Percentiles rank a stretch among this genome's conserved stretches.
phyloP scores from a whole-genome alignment of 805 yeast genomes.

The Komagataella mondaviorum region DNA sequence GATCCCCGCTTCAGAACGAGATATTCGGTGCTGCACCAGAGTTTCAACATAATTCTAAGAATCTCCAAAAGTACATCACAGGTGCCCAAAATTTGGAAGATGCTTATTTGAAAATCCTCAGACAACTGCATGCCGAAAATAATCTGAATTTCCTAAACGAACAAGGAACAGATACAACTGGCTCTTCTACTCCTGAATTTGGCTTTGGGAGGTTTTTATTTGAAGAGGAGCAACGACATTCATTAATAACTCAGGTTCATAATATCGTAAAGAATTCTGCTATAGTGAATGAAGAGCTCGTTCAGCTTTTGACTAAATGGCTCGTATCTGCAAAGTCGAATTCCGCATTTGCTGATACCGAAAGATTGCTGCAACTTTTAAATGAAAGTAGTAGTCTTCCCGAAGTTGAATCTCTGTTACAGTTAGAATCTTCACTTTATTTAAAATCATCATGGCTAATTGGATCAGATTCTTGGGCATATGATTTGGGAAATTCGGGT shows the following conservation, averaged over 20 bases:
- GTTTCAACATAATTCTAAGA: conserved; percentile 14
- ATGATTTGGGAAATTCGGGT: conserved; percentile 85
- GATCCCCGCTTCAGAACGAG: conserved; percentile 48
- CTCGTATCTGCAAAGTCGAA: conserved; percentile 33
- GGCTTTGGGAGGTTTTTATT: conserved; percentile 72
- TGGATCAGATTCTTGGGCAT: conserved; percentile 94
- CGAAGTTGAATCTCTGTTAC: conserved; percentile 19
- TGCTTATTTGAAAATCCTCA: conserved; percentile 63
- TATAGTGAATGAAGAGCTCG: conserved; percentile 28
- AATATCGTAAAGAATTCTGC: conserved; percentile 25
- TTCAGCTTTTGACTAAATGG: conserved; percentile 59
- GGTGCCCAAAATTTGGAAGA: conserved; percentile 48
- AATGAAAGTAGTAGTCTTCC: neutral
- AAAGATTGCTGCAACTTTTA: neutral
- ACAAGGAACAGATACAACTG: conserved; percentile 28
- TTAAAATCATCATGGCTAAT: conserved; percentile 63
- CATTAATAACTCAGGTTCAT: conserved; percentile 30
- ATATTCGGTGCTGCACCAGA: conserved; percentile 33
- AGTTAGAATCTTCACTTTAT: conserved; percentile 29
- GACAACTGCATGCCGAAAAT: conserved; percentile 42
- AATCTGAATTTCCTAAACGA: conserved; percentile 52
- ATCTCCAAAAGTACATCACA: conserved; percentile 19
- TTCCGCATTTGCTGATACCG: conserved; percentile 16
- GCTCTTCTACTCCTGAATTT: conserved; percentile 59
- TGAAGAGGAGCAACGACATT: conserved; percentile 33